These are phyloP conservation scores for Clitopilus passeckerianus DNA, from an alignment of 768 basidiomycete genomes.

Conservation along the genomic window DNA sequence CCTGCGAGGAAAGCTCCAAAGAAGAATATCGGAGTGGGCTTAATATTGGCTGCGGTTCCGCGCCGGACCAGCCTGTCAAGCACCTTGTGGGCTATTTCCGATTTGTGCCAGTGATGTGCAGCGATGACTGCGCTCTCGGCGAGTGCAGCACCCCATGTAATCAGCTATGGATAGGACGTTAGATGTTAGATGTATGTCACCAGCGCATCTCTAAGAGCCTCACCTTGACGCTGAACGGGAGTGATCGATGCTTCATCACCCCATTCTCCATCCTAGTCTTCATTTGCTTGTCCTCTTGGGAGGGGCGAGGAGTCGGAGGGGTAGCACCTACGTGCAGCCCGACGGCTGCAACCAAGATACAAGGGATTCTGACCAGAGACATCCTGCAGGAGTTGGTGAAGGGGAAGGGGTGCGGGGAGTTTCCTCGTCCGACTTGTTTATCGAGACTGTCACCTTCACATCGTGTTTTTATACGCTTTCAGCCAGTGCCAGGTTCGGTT, in stretches of 20 bases:
- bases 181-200: background rate
- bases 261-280: constrained; percentile 29
- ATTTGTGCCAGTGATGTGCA: constrained; percentile 19
- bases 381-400: background rate
- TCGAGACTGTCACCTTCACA: background rate
- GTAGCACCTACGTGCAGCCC: constrained; percentile 41
- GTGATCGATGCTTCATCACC: constrained; percentile 28
- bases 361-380: constrained; percentile 35
- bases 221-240: constrained; percentile 31
- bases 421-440: background rate
- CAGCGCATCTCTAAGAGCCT: background rate
- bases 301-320: constrained; percentile 38
- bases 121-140: constrained; percentile 32
- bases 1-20: constrained; percentile 32
- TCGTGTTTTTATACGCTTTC: background rate
- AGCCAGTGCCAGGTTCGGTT: background rate
- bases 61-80: constrained; percentile 21
- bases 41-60: constrained; percentile 19
- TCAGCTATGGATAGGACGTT: constrained; percentile 16
- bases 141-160: constrained; percentile 31
- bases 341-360: constrained; percentile 34
- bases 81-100: constrained; percentile 15
- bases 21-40: constrained; percentile 25
- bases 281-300: constrained; percentile 23
- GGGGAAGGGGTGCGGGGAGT: background rate